phyloP scores from a whole-genome alignment of 192 early-diverging fungal species.

The Coemansia guatemalensis region DNA sequence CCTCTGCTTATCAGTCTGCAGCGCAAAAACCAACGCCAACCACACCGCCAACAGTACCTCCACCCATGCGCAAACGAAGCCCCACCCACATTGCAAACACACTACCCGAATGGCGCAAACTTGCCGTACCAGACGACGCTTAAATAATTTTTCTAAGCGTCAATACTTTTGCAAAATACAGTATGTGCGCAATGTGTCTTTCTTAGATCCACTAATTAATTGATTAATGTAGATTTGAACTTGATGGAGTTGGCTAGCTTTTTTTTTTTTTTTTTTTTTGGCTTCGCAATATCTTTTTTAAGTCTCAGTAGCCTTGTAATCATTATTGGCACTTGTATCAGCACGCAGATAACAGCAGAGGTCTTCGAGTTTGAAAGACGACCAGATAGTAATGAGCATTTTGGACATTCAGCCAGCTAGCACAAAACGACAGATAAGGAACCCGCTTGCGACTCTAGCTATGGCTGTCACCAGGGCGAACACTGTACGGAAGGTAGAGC shows the following conservation, averaged over 20 bases:
- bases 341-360: background rate
- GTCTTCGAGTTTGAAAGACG: background rate
- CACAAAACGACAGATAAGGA: conserved; percentile 3
- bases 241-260: background rate
- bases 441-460: conserved; percentile 29
- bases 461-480: conserved; percentile 27
- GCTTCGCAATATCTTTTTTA: background rate
- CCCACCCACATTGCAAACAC: too few relatives aligned
- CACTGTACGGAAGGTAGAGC: conserved; percentile 2
- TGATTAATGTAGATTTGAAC: background rate
- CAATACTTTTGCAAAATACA: too few relatives aligned
- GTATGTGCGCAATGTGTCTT: too few relatives aligned
- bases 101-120: too few relatives aligned
- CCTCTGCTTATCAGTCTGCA: too few relatives aligned
- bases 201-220: background rate
- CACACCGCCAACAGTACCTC: too few relatives aligned
- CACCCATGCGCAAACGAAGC: too few relatives aligned
- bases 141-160: too few relatives aligned
- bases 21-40: too few relatives aligned
- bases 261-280: background rate
- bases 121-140: too few relatives aligned
- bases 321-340: background rate
- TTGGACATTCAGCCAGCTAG: background rate
- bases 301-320: background rate
- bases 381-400: background rate